Base-by-base conservation (phyloP, 176 grass and related monocot species). In the Oryza officinalis region DNA sequence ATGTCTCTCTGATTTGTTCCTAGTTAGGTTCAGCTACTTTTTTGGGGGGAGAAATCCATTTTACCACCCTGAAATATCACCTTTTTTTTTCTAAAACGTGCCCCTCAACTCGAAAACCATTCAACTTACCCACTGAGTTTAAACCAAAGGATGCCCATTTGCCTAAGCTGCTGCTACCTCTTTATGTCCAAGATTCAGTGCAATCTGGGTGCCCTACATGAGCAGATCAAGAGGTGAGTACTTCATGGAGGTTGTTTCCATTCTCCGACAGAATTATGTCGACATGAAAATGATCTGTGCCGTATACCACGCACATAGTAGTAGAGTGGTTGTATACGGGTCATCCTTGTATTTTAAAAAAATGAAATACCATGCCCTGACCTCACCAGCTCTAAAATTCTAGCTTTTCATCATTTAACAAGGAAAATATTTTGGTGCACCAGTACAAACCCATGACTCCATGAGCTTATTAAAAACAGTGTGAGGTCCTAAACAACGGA, bases 371-470 rank as follows among this genome's bases (percentile, higher is more conserved):
- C 40, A 17, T 1, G 22, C 69, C 13, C 49, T 90, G 63, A 87
- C 44, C 75, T 84, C 75, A 87, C 70, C 75, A 65, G 80, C 80
- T 43, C 75, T 73, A 80, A 65, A 75, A 44, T 80, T 50, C 64
- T 70, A 66, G 0, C 37, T 7, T 35, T 30, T n/a, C 67, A 45
- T 77, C 67, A 27, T 76, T 81, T 81, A 89, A 80, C 82, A 82
- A 81, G 79, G 57, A 22, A 63, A 44, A 86, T 82, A 65, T 67
- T 77, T 59, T 77, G 88, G 72, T 81, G 57, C 49, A 89, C 43
- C 88, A 14, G 27, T 47, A 33, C 54, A 66, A 67, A 71, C 26
- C 72, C 41, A 78, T 72, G 63, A 67, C 65, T 20, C 72, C 41
- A 78, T 72, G 63, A 67, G 79, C 88, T 47, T 72, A 74, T 27